A percentile compares a stretch with the other conserved stretches of the same genome.
Evolutionary conservation across 2,329 filamentous ascomycete genomes (phyloP).

Genomic region (Achaetomium macrosporum): DNA sequence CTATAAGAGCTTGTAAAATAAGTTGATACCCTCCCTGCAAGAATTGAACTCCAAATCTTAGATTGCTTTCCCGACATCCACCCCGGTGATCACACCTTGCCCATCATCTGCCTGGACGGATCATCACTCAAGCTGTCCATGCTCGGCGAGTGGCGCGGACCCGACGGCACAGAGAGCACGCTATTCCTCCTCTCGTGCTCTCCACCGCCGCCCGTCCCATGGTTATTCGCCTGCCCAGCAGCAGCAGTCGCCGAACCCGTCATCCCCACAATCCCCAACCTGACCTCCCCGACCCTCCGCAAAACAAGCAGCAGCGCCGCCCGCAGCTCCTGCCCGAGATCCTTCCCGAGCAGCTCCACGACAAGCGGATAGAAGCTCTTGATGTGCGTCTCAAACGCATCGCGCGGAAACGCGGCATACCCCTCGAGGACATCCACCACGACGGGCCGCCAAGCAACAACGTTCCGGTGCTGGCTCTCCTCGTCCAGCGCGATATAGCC

Average conservation of each 20-base stretch:
- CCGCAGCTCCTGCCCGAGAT: conserved; percentile 74
- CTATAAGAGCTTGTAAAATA: not conserved
- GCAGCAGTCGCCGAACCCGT: not conserved
- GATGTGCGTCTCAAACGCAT: conserved; percentile 75
- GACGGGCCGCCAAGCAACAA: conserved; percentile 92
- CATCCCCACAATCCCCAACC: conserved; percentile 47
- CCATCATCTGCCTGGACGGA: conserved; percentile 24
- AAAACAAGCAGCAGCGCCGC: conserved; percentile 71
- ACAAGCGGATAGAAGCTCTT: conserved; percentile 79
- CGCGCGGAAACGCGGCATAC: conserved; percentile 74
- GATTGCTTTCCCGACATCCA: not conserved
- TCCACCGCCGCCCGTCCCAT: not conserved
- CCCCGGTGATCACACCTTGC: conserved; percentile 6
- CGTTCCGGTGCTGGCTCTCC: conserved; percentile 94
- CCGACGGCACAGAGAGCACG: conserved; percentile 14
- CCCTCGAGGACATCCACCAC: conserved; percentile 96
- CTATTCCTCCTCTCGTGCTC: conserved; percentile 15
- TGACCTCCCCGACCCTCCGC: conserved; percentile 75
- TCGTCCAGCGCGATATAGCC: conserved; percentile 84
- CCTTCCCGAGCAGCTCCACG: conserved; percentile 75
- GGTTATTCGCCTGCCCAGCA: not conserved
- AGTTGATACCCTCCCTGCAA: not conserved
- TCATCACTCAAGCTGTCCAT: conserved; percentile 23
- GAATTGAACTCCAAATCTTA: not conserved
- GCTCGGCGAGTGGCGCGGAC: conserved; percentile 10